Conservation (phyloP, 805 yeast species). For the Aciculoconidium aculeatum region DNA sequence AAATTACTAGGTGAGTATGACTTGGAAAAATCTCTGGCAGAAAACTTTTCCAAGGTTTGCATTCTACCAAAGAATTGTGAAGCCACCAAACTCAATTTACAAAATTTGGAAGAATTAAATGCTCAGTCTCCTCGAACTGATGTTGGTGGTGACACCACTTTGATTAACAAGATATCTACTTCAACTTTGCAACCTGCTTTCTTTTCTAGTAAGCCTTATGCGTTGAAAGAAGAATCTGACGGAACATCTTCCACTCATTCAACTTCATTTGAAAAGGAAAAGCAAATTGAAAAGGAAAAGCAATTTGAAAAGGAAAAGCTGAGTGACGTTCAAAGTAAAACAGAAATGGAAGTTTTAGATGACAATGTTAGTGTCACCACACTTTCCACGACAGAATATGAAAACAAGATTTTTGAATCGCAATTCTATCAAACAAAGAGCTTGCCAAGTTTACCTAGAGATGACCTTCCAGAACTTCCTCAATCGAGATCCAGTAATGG, state of each 20-base stretch:
- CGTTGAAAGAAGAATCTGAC: not conserved
- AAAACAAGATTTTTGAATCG: slow-evolving; percentile 29
- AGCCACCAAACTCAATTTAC: slow-evolving; percentile 2
- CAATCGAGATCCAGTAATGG: slow-evolving; percentile 1
- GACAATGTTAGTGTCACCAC: slow-evolving; percentile 28
- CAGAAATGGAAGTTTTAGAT: slow-evolving; percentile 1
- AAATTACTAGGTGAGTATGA: slow-evolving; percentile 70
- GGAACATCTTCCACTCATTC: not conserved
- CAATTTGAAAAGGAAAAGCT: not conserved
- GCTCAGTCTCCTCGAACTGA: no score
- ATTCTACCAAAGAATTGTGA: slow-evolving; percentile 24
- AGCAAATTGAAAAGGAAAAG: not conserved
- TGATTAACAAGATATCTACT: no score
- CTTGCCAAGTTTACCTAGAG: slow-evolving; percentile 14
- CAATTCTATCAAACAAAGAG: slow-evolving; percentile 27
- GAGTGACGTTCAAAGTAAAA: not conserved
- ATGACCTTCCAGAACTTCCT: not conserved
- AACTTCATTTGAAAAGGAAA: slow-evolving; percentile 1
- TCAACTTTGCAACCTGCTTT: no score
- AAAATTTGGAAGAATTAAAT: no score
- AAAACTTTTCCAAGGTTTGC: slow-evolving; percentile 42
- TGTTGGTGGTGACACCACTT: no score
- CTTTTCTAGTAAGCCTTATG: no score
- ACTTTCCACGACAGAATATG: slow-evolving; percentile 33
- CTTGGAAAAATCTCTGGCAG: slow-evolving; percentile 30